Evolutionary conservation across 1,284 basidiomycete genomes (phyloP), one percentile per base, ranked within the genome.

Genomic region (Amylostereum areolatum): DNA sequence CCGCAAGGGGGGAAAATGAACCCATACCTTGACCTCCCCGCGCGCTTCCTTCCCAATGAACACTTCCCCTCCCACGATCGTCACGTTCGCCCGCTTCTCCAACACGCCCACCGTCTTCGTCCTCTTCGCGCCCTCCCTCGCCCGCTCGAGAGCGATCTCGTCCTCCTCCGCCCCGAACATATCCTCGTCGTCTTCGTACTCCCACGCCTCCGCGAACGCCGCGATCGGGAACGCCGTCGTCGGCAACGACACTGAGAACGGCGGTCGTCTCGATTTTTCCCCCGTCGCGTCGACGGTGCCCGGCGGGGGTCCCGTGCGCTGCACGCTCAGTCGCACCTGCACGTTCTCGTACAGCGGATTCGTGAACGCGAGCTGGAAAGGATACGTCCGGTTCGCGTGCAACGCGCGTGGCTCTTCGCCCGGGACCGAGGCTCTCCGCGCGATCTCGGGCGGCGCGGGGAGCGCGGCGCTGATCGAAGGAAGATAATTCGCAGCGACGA

Each of bases 261-360:
- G 82, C 33, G 82, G 81, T 5, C 84, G 73, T 24, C 80, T 74
- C 12, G 77, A 67, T 62, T 81, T 81, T 49, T 81, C 80, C 3
- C 65, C 65, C 27, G 69, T 59, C 3, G 61, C 55, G 10, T 65
- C 56, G 66, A 51, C 50, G 9, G 58, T 49, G 3, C 52, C 46
- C 6, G 60, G 58, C 12, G 59, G 46, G 9, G 59, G 54, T 1
- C 62, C 18, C 61, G 81, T 69, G 50, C 81, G 72, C 59, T 91
- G 85, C 18, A 88, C 80, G 30, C 81, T 82, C 9, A 97, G 67
- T 7, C 88, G 78, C 37, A 97, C 89, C 66, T 91, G 86, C 34
- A 97, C 97, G 1, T 90, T 88, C 62, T 97, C 95, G 60, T 95
- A 96, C 18, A 97, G 72, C 2, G 95, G 95, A 66, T 97, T 98